phyloP scores from a whole-genome alignment of 2,329 filamentous ascomycete species.

The Microdochium bolleyi region DNA sequence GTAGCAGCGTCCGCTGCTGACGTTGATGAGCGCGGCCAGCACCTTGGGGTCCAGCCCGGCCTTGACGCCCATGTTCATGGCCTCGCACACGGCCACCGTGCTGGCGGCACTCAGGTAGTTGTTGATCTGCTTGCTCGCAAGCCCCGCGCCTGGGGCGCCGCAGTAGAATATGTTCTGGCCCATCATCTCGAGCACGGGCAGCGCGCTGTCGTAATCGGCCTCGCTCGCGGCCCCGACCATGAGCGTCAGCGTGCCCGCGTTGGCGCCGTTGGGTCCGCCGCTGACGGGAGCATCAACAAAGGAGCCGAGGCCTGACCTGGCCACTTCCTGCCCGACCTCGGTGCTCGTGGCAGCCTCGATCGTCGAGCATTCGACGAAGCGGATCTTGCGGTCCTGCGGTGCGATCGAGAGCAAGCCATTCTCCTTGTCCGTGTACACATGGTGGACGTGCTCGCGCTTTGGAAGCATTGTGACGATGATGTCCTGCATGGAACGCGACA shows the following conservation, averaged over 20 bases:
- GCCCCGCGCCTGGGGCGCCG: constrained; percentile 52
- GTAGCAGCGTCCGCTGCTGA: constrained; percentile 47
- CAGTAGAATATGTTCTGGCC: constrained; percentile 48
- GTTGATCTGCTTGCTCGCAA: constrained; percentile 66
- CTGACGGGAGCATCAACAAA: constrained; percentile 28
- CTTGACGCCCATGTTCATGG: constrained; percentile 27
- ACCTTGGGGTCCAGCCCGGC: constrained; percentile 28
- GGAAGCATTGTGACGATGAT: no score
- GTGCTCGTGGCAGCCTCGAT: no score
- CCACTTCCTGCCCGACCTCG: no score
- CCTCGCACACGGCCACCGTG: constrained; percentile 40
- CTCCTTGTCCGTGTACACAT: no score
- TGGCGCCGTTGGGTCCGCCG: constrained; percentile 24
- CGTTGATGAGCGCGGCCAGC: constrained; percentile 61
- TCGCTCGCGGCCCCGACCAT: constrained; percentile 20
- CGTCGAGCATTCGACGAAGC: no score
- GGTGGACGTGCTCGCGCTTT: no score
- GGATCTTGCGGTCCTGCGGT: no score
- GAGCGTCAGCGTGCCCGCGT: constrained; percentile 24
- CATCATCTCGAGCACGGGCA: constrained; percentile 45
- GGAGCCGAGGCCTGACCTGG: background rate
- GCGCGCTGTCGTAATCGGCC: no score
- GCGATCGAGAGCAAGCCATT: no score
- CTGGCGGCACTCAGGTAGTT: constrained; percentile 67
- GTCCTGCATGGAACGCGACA: no score